phyloP scores from a whole-genome alignment of 495 filamentous ascomycete species.

The Aspergillus sparsus region DNA sequence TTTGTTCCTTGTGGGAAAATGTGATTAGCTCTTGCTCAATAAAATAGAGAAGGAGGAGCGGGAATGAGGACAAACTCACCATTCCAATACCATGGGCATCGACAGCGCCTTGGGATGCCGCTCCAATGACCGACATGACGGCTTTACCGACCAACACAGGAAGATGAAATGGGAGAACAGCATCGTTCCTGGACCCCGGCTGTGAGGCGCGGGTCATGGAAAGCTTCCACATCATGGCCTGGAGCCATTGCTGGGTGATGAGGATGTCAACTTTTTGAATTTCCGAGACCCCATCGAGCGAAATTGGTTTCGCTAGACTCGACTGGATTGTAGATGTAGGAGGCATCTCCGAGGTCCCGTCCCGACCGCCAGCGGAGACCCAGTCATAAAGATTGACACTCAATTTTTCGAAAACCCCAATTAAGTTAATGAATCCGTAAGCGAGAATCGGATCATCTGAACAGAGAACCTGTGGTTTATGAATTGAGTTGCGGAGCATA shows the following conservation, averaged over 20 bases:
- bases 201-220: conserved; percentile 58
- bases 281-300: conserved; percentile 49
- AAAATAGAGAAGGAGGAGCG: neutral
- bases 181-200: conserved; percentile 41
- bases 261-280: conserved; percentile 63
- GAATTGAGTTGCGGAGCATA: conserved; percentile 52
- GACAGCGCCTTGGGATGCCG: conserved; percentile 53
- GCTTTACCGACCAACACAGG: conserved; percentile 58
- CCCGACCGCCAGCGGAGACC: conserved; percentile 42
- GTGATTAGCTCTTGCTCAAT: neutral
- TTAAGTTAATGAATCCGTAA: conserved; percentile 56
- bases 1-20: conserved; percentile 38
- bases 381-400: conserved; percentile 46
- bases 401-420: conserved; percentile 53
- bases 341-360: conserved; percentile 39
- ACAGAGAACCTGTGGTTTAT: conserved; percentile 48
- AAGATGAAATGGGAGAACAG: conserved; percentile 58
- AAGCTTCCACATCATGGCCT: conserved; percentile 61
- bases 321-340: conserved; percentile 43
- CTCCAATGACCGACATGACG: conserved; percentile 54
- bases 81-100: conserved; percentile 64
- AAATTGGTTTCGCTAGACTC: conserved; percentile 40
- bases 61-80: conserved; percentile 40
- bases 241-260: conserved; percentile 64
- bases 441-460: conserved; percentile 48